A percentile compares a stretch with the other conserved stretches of the same genome.
Conservation (phyloP, 345 rosid species). For the Lepidium africanum region DNA sequence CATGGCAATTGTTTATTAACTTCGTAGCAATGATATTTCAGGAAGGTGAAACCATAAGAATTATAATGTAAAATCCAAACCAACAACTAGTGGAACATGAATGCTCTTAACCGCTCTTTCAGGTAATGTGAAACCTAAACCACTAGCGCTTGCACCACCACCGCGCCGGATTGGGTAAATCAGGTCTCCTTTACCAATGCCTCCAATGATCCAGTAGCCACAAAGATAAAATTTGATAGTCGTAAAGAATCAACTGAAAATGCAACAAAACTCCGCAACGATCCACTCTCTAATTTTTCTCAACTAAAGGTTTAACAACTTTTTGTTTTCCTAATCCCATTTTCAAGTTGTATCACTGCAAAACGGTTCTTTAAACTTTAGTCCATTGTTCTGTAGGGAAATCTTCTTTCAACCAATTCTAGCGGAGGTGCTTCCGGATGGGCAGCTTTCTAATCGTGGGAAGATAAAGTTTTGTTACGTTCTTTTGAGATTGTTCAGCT, state of each 20-base stretch:
- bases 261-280: slow-evolving; percentile 28
- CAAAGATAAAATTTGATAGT: slow-evolving; percentile 37
- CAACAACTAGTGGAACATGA: slow-evolving; percentile 71
- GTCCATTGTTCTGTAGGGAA: no score
- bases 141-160: slow-evolving; percentile 72
- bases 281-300: slow-evolving; percentile 64
- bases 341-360: not conserved
- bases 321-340: not conserved
- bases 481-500: no score
- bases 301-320: slow-evolving; percentile 51
- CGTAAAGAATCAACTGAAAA: slow-evolving; percentile 26
- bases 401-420: no score
- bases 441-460: no score
- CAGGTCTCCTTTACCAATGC: slow-evolving; percentile 85
- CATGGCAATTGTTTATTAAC: not conserved
- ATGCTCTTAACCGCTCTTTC: slow-evolving; percentile 90
- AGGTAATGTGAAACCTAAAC: slow-evolving; percentile 51
- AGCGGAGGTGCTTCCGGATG: no score
- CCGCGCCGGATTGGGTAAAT: slow-evolving; percentile 49
- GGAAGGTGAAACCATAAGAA: slow-evolving; percentile 99
- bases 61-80: slow-evolving; percentile 87
- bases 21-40: slow-evolving; percentile 2
- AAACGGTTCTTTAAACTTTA: not conserved
- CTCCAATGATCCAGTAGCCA: slow-evolving; percentile 81
- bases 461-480: no score